Evolutionary conservation across 805 yeast genomes (phyloP), one percentile per base, ranked within the genome.

Genomic region (Cyberlindnera saturnus): DNA sequence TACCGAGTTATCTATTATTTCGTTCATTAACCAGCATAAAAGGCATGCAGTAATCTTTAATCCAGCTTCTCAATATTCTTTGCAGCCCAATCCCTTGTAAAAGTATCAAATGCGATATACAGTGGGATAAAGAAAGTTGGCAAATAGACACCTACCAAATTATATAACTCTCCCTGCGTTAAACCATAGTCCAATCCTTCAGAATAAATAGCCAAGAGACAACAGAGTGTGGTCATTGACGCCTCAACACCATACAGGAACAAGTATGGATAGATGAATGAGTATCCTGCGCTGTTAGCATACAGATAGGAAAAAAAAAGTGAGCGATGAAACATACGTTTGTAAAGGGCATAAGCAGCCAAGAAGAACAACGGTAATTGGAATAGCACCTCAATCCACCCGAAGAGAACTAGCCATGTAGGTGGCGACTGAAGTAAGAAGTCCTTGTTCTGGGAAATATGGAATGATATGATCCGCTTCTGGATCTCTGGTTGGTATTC

Each of bases 201-300:
- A 2, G 52, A 28, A 16, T 53, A 52, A 14, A 81, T 71, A 52
- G 76, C 73, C n/a, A 71, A 58, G 49, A 85, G 63, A 59, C 97
- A 91, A 19, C 81, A 75, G 32, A 81, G 61, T 0, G 96, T 88
- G 5, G 96, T 88, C 40, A 84, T 66, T 4, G 82, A 67, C 0
- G 97, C 98, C 56, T 87, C 88, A 53, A 85, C 74, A 3, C 91
- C 96, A 61, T 93, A 91, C 6, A 81, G 55, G 13, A 77, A 64
- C 50, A 82, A 61, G 57, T 69, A 70, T 19, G 65, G 61, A 44
- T 70, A 71, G 15, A 67, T 56, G 16, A 55, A 52, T 5, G 47
- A 32, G 19, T 32, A 33, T 45, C 57, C 56, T 52, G 41, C 8
- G 15, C 5, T 40, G 37, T 50, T 42, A 43, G 45, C 39, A 23